Conservation (phyloP, 768 basidiomycete genomes). For the Mycena polygramma region DNA sequence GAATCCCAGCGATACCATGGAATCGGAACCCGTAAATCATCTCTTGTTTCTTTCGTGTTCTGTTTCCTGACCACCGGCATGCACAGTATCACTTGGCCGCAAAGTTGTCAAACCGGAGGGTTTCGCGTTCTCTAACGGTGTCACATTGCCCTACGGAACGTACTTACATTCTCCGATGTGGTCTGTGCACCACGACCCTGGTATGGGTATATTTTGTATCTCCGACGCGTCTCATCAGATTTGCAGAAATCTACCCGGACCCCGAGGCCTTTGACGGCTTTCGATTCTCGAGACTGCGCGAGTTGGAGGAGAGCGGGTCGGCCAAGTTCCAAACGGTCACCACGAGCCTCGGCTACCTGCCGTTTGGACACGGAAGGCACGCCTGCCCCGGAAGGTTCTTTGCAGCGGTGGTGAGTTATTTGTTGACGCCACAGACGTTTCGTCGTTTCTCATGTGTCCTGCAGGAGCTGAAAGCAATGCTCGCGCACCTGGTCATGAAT, state of each 20-base stretch:
- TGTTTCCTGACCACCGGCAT: not conserved
- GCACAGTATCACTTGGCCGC: conserved; percentile 36
- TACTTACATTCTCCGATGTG: conserved; percentile 32
- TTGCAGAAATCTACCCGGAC: conserved; percentile 31
- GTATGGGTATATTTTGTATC: not conserved
- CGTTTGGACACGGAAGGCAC: conserved; percentile 34
- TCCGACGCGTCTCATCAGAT: not conserved
- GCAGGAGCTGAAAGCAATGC: conserved; percentile 34
- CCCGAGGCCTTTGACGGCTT: conserved; percentile 31
- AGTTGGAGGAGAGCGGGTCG: conserved; percentile 23
- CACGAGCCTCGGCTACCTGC: conserved; percentile 30
- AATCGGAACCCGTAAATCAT: conserved; percentile 41
- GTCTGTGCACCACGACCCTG: conserved; percentile 30
- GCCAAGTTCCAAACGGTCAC: conserved; percentile 28
- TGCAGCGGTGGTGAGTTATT: conserved; percentile 15
- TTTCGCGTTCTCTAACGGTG: conserved; percentile 43
- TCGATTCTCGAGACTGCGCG: conserved; percentile 29
- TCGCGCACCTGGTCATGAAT: conserved; percentile 32
- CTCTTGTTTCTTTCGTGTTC: not conserved
- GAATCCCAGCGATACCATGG: conserved; percentile 46
- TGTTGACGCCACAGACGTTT: not conserved
- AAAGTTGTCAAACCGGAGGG: conserved; percentile 35
- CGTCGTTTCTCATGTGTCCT: not conserved
- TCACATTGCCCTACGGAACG: conserved; percentile 36
- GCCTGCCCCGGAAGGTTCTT: conserved; percentile 27